Conservation (phyloP, 1,139 yeast genomes). For the Yamadazyma songkhlaensis region DNA sequence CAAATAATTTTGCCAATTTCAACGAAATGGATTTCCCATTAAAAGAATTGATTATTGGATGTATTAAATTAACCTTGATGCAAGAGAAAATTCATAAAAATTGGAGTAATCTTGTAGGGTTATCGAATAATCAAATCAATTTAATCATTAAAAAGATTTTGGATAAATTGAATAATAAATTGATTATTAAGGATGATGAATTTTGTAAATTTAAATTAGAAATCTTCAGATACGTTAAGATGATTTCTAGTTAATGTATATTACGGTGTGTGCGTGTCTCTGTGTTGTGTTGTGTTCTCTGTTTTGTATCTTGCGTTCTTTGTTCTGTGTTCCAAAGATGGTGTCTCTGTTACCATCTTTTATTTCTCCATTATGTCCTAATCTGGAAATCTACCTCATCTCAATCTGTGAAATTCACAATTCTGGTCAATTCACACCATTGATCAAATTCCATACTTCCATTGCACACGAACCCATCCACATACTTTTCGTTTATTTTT, state of each 20-base stretch:
- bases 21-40: slow-evolving; percentile 47
- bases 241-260: slow-evolving; percentile 31
- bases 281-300: too few species aligned
- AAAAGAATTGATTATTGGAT: slow-evolving; percentile 43
- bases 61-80: slow-evolving; percentile 40
- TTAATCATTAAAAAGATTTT: slow-evolving; percentile 37
- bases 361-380: too few species aligned
- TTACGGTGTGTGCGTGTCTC: too few species aligned
- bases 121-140: slow-evolving; percentile 36
- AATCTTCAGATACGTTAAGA: slow-evolving; percentile 42
- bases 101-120: slow-evolving; percentile 41
- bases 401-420: too few species aligned
- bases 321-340: too few species aligned
- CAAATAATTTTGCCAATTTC: slow-evolving; percentile 43
- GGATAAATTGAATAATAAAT: slow-evolving; percentile 43
- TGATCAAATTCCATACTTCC: too few species aligned
- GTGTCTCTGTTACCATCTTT: too few species aligned
- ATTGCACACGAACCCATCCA: too few species aligned
- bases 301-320: too few species aligned
- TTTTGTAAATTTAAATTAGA: slow-evolving; percentile 38
- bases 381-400: too few species aligned
- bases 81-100: slow-evolving; percentile 27
- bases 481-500: too few species aligned
- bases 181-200: slow-evolving; percentile 39
- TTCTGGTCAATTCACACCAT: too few species aligned